phyloP scores from a whole-genome alignment of 2,329 filamentous ascomycete species.

The Hypoxylon sp. region DNA sequence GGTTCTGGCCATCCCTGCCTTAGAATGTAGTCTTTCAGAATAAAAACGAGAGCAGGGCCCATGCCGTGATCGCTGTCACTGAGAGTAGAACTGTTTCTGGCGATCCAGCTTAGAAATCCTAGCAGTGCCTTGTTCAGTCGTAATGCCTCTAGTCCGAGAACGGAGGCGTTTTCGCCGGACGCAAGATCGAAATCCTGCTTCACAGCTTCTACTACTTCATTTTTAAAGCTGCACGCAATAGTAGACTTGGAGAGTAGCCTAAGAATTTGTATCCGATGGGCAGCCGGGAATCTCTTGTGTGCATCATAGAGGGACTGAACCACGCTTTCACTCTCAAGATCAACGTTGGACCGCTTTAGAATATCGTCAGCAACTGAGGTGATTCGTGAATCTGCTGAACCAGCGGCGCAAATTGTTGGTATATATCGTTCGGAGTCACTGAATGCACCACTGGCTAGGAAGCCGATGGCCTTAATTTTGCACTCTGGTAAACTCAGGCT shows the following conservation, averaged over 20 bases:
- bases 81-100: conserved; percentile 75
- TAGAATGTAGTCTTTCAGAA: conserved; percentile 80
- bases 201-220: conserved; percentile 78
- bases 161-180: conserved; percentile 54
- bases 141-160: conserved; percentile 78
- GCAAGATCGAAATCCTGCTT: conserved; percentile 71
- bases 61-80: conserved; percentile 73
- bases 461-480: conserved; percentile 76
- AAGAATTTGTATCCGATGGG: conserved; percentile 84
- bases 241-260: conserved; percentile 82
- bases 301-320: conserved; percentile 78
- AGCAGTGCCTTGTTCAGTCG: conserved; percentile 89
- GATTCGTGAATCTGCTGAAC: conserved; percentile 85
- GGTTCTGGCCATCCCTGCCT: conserved; percentile 86
- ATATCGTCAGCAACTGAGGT: conserved; percentile 90
- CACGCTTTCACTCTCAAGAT: conserved; percentile 77
- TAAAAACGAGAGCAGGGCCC: conserved; percentile 76
- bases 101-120: conserved; percentile 88
- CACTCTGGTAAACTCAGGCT: conserved; percentile 78
- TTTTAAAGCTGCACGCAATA: conserved; percentile 77
- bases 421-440: conserved; percentile 86
- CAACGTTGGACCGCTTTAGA: conserved; percentile 82
- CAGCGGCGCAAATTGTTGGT: conserved; percentile 85
- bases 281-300: conserved; percentile 80
- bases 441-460: conserved; percentile 90